A percentile compares a stretch with the other conserved stretches of the same genome.
Conservation (phyloP, 2,329 filamentous ascomycete genomes). For the Exophiala oligosperma region DNA sequence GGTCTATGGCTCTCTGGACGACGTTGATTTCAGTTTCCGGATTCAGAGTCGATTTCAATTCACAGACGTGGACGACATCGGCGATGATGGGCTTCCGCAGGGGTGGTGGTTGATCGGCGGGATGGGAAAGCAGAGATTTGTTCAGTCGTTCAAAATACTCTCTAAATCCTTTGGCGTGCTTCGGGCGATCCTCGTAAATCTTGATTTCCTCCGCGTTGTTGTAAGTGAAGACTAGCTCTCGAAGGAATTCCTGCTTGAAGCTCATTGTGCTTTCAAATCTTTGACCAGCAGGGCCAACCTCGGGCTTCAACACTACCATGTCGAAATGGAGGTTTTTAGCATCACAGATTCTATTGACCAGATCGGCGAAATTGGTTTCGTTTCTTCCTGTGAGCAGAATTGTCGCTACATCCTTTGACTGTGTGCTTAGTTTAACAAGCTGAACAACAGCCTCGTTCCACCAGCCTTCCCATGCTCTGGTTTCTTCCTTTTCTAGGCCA, state of each 20-base stretch:
- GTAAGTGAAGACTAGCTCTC: constrained; percentile 83
- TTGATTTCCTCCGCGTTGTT: constrained; percentile 75
- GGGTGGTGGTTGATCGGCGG: constrained; percentile 37
- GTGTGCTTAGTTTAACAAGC: constrained; percentile 75
- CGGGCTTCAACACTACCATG: constrained; percentile 83
- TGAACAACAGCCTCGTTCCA: constrained; percentile 92
- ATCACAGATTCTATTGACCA: constrained; percentile 77
- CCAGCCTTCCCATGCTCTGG: constrained; percentile 83
- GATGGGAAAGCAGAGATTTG: constrained; percentile 49
- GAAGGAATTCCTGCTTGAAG: constrained; percentile 87
- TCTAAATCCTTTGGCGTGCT: constrained; percentile 76
- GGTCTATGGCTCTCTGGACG: constrained; percentile 85
- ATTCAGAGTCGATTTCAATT: constrained; percentile 71
- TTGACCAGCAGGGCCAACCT: constrained; percentile 76
- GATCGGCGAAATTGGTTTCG: constrained; percentile 72
- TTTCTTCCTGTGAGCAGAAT: constrained; percentile 85
- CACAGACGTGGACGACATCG: constrained; percentile 84
- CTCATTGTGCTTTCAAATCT: constrained; percentile 79
- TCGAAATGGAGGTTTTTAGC: constrained; percentile 84
- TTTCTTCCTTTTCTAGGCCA: constrained; percentile 78
- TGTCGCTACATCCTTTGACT: constrained; percentile 80
- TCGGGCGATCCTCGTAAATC: constrained; percentile 64
- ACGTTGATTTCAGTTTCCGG: constrained; percentile 78
- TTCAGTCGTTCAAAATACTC: constrained; percentile 83
- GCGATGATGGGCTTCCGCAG: constrained; percentile 66